Base-by-base conservation (phyloP, 768 basidiomycete genomes). In the Guyanaporus albipodus region DNA sequence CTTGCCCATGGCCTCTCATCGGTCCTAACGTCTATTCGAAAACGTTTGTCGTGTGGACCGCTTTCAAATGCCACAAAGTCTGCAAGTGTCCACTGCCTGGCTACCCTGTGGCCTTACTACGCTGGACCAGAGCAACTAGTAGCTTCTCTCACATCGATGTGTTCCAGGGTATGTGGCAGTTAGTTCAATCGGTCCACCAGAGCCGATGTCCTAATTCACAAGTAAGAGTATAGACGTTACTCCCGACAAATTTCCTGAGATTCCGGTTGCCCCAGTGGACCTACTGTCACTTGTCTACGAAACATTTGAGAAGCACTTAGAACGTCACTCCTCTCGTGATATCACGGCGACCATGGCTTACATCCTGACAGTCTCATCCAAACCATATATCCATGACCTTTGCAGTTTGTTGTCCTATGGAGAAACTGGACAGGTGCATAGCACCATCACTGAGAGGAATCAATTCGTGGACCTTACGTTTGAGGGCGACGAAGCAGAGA, bases 1-100 rank as follows among this genome's bases (percentile, higher is more conserved):
- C 82, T 87, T 52, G 74, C 77, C 0, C 84, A 89, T 59, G 72
- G 79, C 0, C 67, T 87, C 4, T 79, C 83, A 2, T 77, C 77
- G 0, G 69, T 78, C 3, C 65, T 85, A 2, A 62, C 67, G 4
- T 76, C 71, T 53, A 59, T 86, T 27, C 76, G 80, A n/a, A 67
- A 73, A 17, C 59, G 56, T 3, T 60, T 85, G 11, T 64, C 73
- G 21, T 48, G 55, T 28, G 69, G 70, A 41, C 71, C 75, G 0
- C 73, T 76, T 2, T 65, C 59, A 12, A 46, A 63, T 15, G 51
- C 58, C 23, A 46, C 66, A 18, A 33, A 37, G 15, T 47, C 49
- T 10, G 41, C 41, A 34, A 42, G 53, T 38, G 33, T 56, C 9
- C 38, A 61, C 11, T 62, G 67, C 8, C 58, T 79, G 5, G 59